Evolutionary conservation across 139 green algal genomes (phyloP).

Genomic region (Cymbomonas tetramitiformis): DNA sequence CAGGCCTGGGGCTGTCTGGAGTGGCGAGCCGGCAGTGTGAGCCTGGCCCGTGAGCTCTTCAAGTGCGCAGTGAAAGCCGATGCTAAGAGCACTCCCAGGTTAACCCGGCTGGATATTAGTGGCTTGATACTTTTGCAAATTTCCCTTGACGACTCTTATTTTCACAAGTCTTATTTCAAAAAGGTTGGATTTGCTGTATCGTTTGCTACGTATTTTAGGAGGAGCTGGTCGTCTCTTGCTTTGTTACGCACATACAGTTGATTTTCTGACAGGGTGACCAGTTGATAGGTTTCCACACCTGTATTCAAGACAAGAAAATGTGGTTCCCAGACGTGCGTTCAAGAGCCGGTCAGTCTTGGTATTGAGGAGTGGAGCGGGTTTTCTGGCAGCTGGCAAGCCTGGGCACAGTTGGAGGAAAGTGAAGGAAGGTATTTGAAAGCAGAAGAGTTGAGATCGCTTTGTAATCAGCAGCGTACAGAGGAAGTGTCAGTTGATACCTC

Average conservation of each 20-base stretch:
- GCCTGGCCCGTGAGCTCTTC: conserved; percentile 72
- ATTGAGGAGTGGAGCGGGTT: background rate
- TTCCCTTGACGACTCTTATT: too few species aligned
- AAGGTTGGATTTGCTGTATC: too few species aligned
- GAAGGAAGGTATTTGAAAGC: conserved; percentile 52
- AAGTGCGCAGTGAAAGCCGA: conserved; percentile 69
- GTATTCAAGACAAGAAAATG: too few species aligned
- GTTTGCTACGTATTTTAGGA: too few species aligned
- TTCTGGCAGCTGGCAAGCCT: conserved; percentile 37
- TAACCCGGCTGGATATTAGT: too few species aligned
- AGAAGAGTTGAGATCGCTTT: conserved; percentile 62
- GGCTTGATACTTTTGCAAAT: conserved; percentile 3
- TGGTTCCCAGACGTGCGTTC: conserved; percentile 56
- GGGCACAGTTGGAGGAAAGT: conserved; percentile 75
- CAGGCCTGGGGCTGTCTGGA: conserved; percentile 86
- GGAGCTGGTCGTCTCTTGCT: too few species aligned
- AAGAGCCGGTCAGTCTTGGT: conserved; percentile 35
- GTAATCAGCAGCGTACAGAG: conserved; percentile 31
- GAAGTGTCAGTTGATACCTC: too few species aligned
- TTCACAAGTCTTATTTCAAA: too few species aligned
- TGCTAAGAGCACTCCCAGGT: conserved; percentile 24
- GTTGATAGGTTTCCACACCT: too few species aligned
- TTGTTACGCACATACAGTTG: too few species aligned
- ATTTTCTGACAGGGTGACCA: too few species aligned
- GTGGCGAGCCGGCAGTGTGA: conserved; percentile 40